These are phyloP conservation scores for Tylopilus sp. DNA, from an alignment of 768 basidiomycete species.

Conservation along the genomic window DNA sequence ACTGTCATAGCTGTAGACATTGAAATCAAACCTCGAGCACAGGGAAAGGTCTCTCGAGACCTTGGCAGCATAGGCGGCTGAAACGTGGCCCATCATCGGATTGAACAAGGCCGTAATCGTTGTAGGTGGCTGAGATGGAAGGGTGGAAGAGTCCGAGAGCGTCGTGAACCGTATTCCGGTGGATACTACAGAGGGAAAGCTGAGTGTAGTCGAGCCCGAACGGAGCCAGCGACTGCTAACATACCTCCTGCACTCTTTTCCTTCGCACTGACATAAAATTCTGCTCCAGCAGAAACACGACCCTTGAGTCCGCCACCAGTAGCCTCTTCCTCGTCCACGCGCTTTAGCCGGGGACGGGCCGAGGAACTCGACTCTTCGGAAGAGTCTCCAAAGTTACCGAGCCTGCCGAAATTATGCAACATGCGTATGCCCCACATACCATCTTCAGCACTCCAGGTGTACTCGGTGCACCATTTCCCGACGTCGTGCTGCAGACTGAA, in stretches of 20 bases:
- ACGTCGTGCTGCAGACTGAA: constrained; percentile 88
- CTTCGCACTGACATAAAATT: constrained; percentile 90
- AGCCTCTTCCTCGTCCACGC: constrained; percentile 94
- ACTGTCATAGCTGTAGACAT: constrained; percentile 94
- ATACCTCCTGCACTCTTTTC: constrained; percentile 89
- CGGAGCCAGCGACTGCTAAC: neutral
- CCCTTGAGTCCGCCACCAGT: constrained; percentile 90
- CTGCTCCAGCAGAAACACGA: constrained; percentile 87
- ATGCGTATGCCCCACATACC: constrained; percentile 88
- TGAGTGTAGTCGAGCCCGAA: constrained; percentile 3
- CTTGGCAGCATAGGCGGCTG: constrained; percentile 86
- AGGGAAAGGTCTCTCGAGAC: constrained; percentile 82
- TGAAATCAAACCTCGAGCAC: constrained; percentile 92
- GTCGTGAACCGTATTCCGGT: constrained; percentile 95
- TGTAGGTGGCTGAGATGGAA: constrained; percentile 81
- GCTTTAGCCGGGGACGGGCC: constrained; percentile 46
- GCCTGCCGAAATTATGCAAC: constrained; percentile 87
- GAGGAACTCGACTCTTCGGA: constrained; percentile 32
- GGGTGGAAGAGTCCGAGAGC: constrained; percentile 71
- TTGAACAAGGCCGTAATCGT: constrained; percentile 94
- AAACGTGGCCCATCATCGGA: constrained; percentile 93
- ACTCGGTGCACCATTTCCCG: constrained; percentile 91
- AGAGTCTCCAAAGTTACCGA: constrained; percentile 39
- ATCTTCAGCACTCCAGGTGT: constrained; percentile 91
- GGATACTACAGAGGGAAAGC: constrained; percentile 55